Percentiles rank a stretch among this genome's conserved stretches.
Evolutionary conservation across 2,329 filamentous ascomycete genomes (phyloP).

Genomic region (Didymellaceae sp.): DNA sequence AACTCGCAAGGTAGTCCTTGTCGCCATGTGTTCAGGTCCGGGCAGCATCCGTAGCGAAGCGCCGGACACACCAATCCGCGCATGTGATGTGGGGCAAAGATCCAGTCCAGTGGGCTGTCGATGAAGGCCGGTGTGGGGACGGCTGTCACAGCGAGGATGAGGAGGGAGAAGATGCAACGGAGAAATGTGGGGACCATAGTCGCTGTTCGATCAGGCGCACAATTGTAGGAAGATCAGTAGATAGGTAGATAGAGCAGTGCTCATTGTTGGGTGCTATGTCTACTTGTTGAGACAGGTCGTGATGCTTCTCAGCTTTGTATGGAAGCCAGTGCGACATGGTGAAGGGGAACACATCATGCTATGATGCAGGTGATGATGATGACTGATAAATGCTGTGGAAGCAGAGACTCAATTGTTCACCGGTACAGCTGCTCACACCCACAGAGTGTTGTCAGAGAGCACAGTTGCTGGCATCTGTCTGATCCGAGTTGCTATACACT

Average conservation of each 20-base stretch:
- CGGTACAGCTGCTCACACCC: too few species aligned
- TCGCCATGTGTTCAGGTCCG: conserved; percentile 2
- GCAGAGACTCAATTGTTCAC: too few species aligned
- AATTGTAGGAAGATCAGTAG: neutral
- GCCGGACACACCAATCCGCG: conserved; percentile 8
- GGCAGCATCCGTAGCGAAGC: conserved; percentile 1
- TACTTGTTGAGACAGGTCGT: neutral
- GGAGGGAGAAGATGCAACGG: neutral
- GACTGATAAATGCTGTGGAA: too few species aligned
- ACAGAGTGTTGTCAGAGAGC: too few species aligned
- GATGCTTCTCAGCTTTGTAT: too few species aligned
- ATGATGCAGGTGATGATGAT: neutral
- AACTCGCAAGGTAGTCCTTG: neutral
- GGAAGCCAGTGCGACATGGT: neutral
- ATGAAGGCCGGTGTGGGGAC: neutral
- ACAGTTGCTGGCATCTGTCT: too few species aligned
- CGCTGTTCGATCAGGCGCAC: neutral
- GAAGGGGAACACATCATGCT: neutral
- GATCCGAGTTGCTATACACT: too few species aligned
- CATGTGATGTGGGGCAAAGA: neutral
- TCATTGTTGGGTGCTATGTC: neutral
- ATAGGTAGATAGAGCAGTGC: neutral
- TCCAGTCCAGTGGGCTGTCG: conserved; percentile 3
- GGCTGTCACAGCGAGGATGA: neutral
- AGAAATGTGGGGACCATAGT: neutral